phyloP scores from a whole-genome alignment of 805 yeast genomes.

The Isabelozyma heimii region DNA sequence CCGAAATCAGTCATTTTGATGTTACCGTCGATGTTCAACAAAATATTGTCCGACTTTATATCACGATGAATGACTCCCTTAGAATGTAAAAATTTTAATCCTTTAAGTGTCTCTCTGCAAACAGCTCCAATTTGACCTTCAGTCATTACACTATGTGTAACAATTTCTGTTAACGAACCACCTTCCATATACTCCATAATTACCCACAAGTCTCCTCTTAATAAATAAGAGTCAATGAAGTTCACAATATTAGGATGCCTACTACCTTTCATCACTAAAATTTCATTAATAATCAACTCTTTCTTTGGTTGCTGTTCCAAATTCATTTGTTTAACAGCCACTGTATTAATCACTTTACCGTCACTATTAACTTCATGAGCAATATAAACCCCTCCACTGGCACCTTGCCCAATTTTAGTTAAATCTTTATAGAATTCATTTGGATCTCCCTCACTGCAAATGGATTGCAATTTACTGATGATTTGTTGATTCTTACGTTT shows the following conservation, averaged over 20 bases:
- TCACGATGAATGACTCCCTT: slow-evolving; percentile 95
- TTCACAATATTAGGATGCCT: slow-evolving; percentile 91
- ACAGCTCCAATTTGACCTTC: slow-evolving; percentile 96
- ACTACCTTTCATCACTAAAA: slow-evolving; percentile 90
- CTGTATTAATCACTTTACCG: slow-evolving; percentile 40
- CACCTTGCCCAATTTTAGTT: slow-evolving; percentile 94
- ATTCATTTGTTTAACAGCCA: slow-evolving; percentile 97
- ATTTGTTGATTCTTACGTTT: slow-evolving; percentile 70
- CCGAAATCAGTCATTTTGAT: slow-evolving; percentile 95
- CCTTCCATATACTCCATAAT: slow-evolving; percentile 99
- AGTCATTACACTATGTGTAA: slow-evolving; percentile 83
- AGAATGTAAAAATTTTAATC: slow-evolving; percentile 82
- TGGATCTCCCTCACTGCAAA: slow-evolving; percentile 87
- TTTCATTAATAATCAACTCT: slow-evolving; percentile 91
- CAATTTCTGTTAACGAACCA: slow-evolving; percentile 93
- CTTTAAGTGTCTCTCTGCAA: slow-evolving; percentile 84
- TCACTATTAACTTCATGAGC: slow-evolving; percentile 55
- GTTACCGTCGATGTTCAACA: slow-evolving; percentile 79
- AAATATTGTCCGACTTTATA: slow-evolving; percentile 90
- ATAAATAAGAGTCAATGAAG: slow-evolving; percentile 79
- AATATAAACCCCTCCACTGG: slow-evolving; percentile 94
- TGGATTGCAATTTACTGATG: slow-evolving; percentile 64
- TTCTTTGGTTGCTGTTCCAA: slow-evolving; percentile 93
- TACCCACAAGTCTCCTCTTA: slow-evolving; percentile 88
- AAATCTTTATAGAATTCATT: slow-evolving; percentile 62